Conservation (phyloP, 768 basidiomycete genomes). For the Guyanaporus albipodus region DNA sequence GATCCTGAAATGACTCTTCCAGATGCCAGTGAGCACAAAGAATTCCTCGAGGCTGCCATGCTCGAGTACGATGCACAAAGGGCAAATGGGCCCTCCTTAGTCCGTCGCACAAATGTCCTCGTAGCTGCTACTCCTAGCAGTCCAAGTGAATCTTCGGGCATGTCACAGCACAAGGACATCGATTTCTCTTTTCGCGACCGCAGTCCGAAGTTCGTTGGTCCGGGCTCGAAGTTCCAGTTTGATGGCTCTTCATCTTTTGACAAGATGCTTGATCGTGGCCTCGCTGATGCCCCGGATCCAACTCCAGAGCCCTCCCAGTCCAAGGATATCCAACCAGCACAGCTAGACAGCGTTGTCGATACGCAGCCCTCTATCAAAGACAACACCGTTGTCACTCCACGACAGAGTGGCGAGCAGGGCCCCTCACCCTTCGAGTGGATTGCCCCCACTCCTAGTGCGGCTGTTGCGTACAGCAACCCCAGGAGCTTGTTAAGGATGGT, state of each 20-base stretch:
- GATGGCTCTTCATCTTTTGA: constrained; percentile 41
- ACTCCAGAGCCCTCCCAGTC: constrained; percentile 19
- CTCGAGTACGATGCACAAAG: constrained; percentile 24
- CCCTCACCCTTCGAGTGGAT: constrained; percentile 22
- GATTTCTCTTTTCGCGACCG: constrained; percentile 10
- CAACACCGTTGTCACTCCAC: background rate
- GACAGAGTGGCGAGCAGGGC: background rate
- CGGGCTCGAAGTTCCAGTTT: constrained; percentile 34
- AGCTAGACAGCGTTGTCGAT: constrained; percentile 1
- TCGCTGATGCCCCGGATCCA: constrained; percentile 21
- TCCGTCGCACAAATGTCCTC: constrained; percentile 30
- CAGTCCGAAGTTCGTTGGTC: constrained; percentile 14
- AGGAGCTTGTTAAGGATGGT: constrained; percentile 32
- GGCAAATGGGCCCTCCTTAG: constrained; percentile 10
- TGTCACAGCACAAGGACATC: constrained; percentile 13
- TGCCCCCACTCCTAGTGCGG: constrained; percentile 11
- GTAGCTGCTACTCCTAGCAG: constrained; percentile 52
- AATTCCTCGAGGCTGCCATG: constrained; percentile 21
- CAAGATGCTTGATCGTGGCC: constrained; percentile 35
- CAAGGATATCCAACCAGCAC: constrained; percentile 5
- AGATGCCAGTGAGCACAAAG: constrained; percentile 35
- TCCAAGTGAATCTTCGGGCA: constrained; percentile 31
- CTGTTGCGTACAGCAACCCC: constrained; percentile 24
- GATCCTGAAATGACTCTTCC: constrained; percentile 52
- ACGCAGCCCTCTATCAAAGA: constrained; percentile 1